Evolutionary conservation across 2,329 filamentous ascomycete genomes (phyloP).

Genomic region (Tolypocladium amazonense): DNA sequence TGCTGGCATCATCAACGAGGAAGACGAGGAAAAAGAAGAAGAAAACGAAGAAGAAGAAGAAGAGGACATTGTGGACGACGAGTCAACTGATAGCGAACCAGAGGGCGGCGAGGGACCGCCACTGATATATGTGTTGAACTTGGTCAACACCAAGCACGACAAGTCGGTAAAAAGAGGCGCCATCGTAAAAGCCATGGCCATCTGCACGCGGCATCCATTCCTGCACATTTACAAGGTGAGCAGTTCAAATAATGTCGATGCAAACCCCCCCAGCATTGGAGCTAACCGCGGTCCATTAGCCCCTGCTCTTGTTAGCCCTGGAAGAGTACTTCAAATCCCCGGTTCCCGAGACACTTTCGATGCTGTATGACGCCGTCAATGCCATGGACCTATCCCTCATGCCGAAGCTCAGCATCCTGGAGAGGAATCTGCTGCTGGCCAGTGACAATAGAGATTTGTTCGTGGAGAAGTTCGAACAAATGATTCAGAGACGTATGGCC

Average conservation of each 20-base stretch:
- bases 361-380: slow-evolving; percentile 88
- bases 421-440: slow-evolving; percentile 76
- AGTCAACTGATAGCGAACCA: slow-evolving; percentile 50
- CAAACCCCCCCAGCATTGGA: neutral
- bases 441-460: slow-evolving; percentile 95
- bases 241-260: slow-evolving; percentile 2
- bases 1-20: slow-evolving; percentile 35
- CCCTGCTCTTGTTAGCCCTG: slow-evolving; percentile 76
- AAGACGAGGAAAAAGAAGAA: slow-evolving; percentile 23
- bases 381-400: slow-evolving; percentile 93
- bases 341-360: slow-evolving; percentile 73
- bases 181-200: slow-evolving; percentile 96
- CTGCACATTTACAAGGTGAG: slow-evolving; percentile 93
- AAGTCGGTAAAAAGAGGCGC: slow-evolving; percentile 87
- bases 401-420: slow-evolving; percentile 73
- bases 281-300: slow-evolving; percentile 36
- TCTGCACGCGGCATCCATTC: slow-evolving; percentile 95
- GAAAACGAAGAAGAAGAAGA: slow-evolving; percentile 34
- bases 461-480: slow-evolving; percentile 92
- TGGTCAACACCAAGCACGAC: slow-evolving; percentile 98
- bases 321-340: slow-evolving; percentile 97
- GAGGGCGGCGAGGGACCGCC: slow-evolving; percentile 75
- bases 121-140: slow-evolving; percentile 89
- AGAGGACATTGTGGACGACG: slow-evolving; percentile 40
- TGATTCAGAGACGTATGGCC: slow-evolving; percentile 73